A percentile compares a stretch with the other conserved stretches of the same genome.
Evolutionary conservation across 768 basidiomycete species (phyloP).

Genomic region (Dentipellis sp.): DNA sequence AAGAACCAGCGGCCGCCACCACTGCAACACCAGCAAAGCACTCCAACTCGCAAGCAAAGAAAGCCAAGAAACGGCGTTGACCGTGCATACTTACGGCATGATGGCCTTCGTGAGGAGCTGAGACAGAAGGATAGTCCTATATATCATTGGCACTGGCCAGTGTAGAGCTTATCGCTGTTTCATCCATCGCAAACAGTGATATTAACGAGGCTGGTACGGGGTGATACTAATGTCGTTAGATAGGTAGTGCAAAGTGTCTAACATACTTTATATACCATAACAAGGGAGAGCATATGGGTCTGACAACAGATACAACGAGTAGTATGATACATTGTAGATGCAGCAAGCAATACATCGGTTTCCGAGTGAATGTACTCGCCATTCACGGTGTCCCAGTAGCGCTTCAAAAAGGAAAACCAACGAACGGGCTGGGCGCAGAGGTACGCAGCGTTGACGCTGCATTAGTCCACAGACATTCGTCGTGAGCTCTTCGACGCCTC

Average conservation of each 20-base stretch:
- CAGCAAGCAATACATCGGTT: no score
- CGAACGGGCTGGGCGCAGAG: not conserved
- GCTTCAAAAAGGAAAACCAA: not conserved
- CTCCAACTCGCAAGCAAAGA: no score
- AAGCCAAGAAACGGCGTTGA: no score
- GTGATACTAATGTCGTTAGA: no score
- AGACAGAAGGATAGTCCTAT: not conserved
- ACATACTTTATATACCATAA: not conserved
- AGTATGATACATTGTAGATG: no score
- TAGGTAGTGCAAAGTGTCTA: not conserved
- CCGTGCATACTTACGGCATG: no score
- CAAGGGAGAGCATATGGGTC: not conserved
- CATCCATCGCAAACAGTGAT: not conserved
- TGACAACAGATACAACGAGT: no score
- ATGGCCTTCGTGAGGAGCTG: no score
- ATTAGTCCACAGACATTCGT: conserved; percentile 12
- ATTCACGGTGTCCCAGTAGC: not conserved
- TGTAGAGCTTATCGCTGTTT: not conserved
- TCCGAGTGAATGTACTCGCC: no score
- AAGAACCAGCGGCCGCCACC: conserved; percentile 4
- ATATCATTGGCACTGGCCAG: not conserved
- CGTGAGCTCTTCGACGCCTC: conserved; percentile 8
- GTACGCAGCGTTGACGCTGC: not conserved
- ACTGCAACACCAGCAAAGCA: not conserved
- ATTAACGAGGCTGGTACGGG: no score